A percentile compares a stretch with the other conserved stretches of the same genome.
These are phyloP conservation scores for Entophlyctis helioformis DNA, from an alignment of 192 early-diverging fungal genomes.

Conservation along the genomic window DNA sequence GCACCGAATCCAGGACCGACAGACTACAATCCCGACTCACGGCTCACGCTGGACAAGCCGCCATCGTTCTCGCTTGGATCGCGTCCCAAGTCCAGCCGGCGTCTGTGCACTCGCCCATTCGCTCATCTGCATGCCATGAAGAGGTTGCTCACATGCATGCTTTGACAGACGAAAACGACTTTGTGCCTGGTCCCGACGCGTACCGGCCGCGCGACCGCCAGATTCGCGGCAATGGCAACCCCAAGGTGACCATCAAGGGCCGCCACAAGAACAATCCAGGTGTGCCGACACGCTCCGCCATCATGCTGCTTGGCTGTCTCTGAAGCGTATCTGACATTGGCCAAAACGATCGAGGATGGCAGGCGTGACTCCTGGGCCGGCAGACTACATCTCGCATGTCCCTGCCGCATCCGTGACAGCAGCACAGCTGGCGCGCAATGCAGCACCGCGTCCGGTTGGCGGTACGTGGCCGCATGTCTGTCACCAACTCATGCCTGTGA, in stretches of 20 bases:
- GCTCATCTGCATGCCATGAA: too few relatives aligned
- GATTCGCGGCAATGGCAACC: constrained; percentile 28
- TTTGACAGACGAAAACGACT: constrained; percentile 2
- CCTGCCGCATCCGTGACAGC: constrained; percentile 3
- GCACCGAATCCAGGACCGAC: constrained; percentile 8
- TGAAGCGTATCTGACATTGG: background rate
- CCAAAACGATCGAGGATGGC: background rate
- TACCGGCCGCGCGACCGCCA: constrained; percentile 40
- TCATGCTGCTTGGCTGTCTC: background rate
- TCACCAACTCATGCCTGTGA: background rate
- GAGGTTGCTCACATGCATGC: background rate
- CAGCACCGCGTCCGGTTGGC: constrained; percentile 6
- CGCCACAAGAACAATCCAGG: constrained; percentile 11
- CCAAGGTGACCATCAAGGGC: constrained; percentile 33
- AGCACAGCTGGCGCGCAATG: constrained; percentile 16
- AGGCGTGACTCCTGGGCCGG: constrained; percentile 34
- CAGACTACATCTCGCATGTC: constrained; percentile 26
- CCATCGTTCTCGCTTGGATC: constrained; percentile 9
- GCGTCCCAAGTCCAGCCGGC: background rate
- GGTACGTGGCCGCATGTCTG: constrained; percentile 1
- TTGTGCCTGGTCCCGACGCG: constrained; percentile 29
- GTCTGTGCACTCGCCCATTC: too few relatives aligned
- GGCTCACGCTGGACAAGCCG: background rate
- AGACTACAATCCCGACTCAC: constrained; percentile 5
- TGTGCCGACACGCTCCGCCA: background rate